phyloP scores from a whole-genome alignment of 805 yeast genomes.

The Teunomyces cretensis region DNA sequence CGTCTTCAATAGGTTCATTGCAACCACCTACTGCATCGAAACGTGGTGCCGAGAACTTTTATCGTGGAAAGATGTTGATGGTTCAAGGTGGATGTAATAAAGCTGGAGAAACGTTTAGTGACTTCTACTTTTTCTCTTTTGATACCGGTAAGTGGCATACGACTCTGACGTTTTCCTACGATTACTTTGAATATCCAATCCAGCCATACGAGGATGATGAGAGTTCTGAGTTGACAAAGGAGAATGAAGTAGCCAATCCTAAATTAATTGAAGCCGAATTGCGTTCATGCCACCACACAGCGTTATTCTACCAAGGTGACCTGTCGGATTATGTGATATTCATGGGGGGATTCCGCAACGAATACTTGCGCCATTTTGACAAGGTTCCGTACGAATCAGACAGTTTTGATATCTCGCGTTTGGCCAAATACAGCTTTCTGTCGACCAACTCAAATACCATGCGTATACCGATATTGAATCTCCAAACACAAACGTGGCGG shows the following conservation, averaged over 20 bases:
- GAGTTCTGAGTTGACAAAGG: conserved; percentile 17
- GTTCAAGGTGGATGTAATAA: conserved; percentile 44
- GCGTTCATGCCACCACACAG: conserved; percentile 42
- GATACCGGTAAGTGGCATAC: conserved; percentile 34
- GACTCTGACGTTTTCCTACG: conserved; percentile 33
- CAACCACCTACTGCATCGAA: background rate
- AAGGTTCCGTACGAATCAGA: conserved; percentile 27
- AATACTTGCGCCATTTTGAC: conserved; percentile 34
- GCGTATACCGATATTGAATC: conserved; percentile 36
- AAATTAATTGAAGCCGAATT: conserved; percentile 39
- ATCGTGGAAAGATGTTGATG: conserved; percentile 25
- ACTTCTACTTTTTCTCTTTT: conserved; percentile 33
- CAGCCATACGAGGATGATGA: conserved; percentile 33
- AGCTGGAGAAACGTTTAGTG: conserved; percentile 26
- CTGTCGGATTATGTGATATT: conserved; percentile 36
- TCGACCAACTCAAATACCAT: conserved; percentile 27
- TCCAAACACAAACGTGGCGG: conserved; percentile 42
- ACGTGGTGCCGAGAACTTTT: background rate
- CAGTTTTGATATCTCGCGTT: conserved; percentile 34
- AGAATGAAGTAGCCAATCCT: conserved; percentile 26
- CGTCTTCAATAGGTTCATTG: conserved; percentile 7
- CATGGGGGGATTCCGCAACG: conserved; percentile 40
- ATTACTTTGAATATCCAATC: conserved; percentile 30
- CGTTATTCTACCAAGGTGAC: conserved; percentile 31
- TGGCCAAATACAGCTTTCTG: conserved; percentile 28